Percentiles rank a stretch among this genome's conserved stretches.
Evolutionary conservation across 305 asterid species (phyloP).

Genomic region (Fraxinus platypoda): DNA sequence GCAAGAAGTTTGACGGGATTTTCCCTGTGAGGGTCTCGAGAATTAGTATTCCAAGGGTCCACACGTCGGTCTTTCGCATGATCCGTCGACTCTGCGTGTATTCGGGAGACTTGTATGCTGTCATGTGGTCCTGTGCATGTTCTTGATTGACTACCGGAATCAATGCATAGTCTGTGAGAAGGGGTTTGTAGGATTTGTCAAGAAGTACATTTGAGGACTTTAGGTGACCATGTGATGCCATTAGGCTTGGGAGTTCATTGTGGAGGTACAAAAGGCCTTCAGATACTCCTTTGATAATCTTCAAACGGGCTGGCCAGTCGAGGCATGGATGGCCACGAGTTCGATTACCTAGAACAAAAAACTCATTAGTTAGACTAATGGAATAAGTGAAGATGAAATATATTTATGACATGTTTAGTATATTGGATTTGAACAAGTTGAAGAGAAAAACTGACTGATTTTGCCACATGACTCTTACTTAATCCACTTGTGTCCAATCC

Average conservation of each 20-base stretch:
- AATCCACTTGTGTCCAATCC: neutral
- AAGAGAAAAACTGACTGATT: neutral
- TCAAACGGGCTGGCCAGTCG: conserved; percentile 75
- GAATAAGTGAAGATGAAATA: neutral
- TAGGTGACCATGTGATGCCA: conserved; percentile 88
- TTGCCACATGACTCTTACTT: neutral
- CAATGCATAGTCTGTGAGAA: conserved; percentile 75
- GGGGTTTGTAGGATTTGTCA: conserved; percentile 46
- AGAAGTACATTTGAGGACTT: conserved; percentile 87
- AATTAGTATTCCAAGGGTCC: conserved; percentile 81
- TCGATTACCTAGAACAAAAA: conserved; percentile 39
- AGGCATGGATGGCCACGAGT: conserved; percentile 41
- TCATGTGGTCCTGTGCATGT: conserved; percentile 60
- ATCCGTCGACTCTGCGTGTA: conserved; percentile 41
- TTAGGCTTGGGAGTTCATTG: conserved; percentile 73
- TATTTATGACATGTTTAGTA: neutral
- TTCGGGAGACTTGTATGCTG: conserved; percentile 84
- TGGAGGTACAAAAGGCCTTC: conserved; percentile 75
- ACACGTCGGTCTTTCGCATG: conserved; percentile 74
- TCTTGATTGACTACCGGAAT: conserved; percentile 69
- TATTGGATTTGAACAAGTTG: neutral
- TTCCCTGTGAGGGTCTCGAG: conserved; percentile 73
- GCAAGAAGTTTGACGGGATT: conserved; percentile 46
- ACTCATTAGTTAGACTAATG: neutral
- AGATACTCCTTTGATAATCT: conserved; percentile 72